These are phyloP conservation scores for Mycena galopus DNA, from an alignment of 768 basidiomycete genomes.

Conservation along the genomic window DNA sequence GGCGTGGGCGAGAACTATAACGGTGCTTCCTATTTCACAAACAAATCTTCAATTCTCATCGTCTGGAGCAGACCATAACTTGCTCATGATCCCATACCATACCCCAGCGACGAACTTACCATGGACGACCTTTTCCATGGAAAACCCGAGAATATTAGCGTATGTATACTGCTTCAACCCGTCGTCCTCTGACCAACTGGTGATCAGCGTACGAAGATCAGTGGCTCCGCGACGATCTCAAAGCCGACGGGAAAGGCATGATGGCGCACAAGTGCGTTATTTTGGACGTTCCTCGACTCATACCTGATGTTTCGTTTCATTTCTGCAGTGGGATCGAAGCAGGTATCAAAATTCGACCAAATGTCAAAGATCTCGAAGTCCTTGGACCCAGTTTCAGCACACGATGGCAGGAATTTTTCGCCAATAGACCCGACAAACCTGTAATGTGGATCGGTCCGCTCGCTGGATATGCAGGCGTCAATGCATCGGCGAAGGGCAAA, in stretches of 20 bases:
- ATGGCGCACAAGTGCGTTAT: conserved; percentile 67
- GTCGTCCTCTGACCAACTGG: neutral
- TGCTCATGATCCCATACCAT: conserved; percentile 53
- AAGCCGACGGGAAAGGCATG: conserved; percentile 43
- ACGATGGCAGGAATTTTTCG: conserved; percentile 66
- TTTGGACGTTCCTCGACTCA: conserved; percentile 22
- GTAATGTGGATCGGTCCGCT: conserved; percentile 51
- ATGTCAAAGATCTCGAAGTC: conserved; percentile 59
- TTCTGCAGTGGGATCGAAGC: conserved; percentile 62
- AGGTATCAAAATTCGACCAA: conserved; percentile 70
- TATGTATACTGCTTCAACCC: conserved; percentile 40
- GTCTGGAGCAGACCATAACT: conserved; percentile 54
- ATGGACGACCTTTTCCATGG: conserved; percentile 62
- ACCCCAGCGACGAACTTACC: conserved; percentile 62
- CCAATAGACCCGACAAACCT: conserved; percentile 66
- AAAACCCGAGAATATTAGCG: conserved; percentile 53
- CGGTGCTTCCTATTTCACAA: conserved; percentile 46
- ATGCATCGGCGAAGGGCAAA: conserved; percentile 34
- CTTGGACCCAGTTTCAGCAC: conserved; percentile 62
- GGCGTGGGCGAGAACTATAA: conserved; percentile 82
- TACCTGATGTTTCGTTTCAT: neutral
- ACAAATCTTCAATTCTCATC: neutral
- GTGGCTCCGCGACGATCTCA: conserved; percentile 48
- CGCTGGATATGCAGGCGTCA: conserved; percentile 50
- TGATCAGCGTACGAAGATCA: conserved; percentile 39